A percentile compares a stretch with the other conserved stretches of the same genome.
phyloP scores from a whole-genome alignment of 495 filamentous ascomycete genomes.

The Daldinia vernicosa region DNA sequence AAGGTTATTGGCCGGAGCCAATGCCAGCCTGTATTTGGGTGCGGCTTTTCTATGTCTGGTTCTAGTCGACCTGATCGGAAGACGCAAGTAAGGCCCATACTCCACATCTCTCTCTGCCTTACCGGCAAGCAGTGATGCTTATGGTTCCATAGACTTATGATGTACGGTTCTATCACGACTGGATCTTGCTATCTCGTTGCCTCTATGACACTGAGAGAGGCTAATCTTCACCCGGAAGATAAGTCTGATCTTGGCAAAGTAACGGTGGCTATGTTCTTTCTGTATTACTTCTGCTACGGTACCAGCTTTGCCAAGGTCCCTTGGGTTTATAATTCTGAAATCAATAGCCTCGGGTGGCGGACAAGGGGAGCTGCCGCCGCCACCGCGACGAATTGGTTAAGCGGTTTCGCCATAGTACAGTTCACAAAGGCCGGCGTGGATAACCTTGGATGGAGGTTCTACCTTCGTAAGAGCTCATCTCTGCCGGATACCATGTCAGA shows the following conservation, averaged over 20 bases:
- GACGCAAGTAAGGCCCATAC: conserved; percentile 39
- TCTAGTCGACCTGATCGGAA: conserved; percentile 43
- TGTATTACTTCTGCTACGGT: conserved; percentile 51
- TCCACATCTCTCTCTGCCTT: not conserved
- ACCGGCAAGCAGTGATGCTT: not conserved
- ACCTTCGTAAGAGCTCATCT: conserved; percentile 38
- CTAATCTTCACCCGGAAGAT: conserved; percentile 24
- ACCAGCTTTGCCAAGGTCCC: conserved; percentile 49
- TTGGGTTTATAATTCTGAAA: conserved; percentile 55
- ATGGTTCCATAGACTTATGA: conserved; percentile 56
- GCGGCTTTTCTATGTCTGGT: conserved; percentile 44
- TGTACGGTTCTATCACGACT: conserved; percentile 45
- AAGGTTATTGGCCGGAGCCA: conserved; percentile 46
- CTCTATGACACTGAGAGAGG: conserved; percentile 42
- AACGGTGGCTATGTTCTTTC: conserved; percentile 49
- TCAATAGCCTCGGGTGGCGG: conserved; percentile 54
- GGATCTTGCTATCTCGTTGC: conserved; percentile 46
- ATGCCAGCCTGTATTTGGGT: conserved; percentile 43
- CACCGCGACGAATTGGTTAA: conserved; percentile 53
- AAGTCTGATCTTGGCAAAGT: conserved; percentile 36
- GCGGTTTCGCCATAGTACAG: conserved; percentile 50
- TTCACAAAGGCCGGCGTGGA: conserved; percentile 49
- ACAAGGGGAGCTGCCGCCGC: conserved; percentile 49
- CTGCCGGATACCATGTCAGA: not conserved
- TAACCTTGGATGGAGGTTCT: conserved; percentile 50